These are phyloP conservation scores for Leccinum arenicola DNA, from an alignment of 768 basidiomycete genomes.

Conservation along the genomic window DNA sequence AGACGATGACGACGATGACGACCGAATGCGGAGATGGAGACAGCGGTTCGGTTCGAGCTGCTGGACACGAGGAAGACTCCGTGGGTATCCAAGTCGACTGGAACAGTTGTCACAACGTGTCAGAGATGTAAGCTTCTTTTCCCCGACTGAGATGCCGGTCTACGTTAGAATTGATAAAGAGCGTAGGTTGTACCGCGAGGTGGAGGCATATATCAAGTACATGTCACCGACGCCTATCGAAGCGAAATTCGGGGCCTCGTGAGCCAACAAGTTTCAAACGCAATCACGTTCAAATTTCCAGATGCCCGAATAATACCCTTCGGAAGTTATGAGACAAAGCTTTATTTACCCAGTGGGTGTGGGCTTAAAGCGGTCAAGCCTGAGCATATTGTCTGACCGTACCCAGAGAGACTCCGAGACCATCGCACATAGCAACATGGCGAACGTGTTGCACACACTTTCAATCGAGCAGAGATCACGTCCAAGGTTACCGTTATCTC, in stretches of 20 bases:
- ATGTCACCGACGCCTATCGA: conserved; percentile 85
- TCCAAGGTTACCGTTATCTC: conserved; percentile 83
- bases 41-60: conserved; percentile 51
- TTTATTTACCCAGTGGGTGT: conserved; percentile 92
- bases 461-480: conserved; percentile 75
- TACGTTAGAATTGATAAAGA: conserved; percentile 5
- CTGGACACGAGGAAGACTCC: conserved; percentile 55
- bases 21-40: conserved; percentile 38
- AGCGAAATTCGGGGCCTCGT: conserved; percentile 75
- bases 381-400: conserved; percentile 12
- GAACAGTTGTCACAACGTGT: conserved; percentile 71
- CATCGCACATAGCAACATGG: conserved; percentile 70
- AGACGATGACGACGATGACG: conserved; percentile 42
- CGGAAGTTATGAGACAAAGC: conserved; percentile 89
- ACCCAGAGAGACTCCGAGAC: conserved; percentile 75
- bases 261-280: conserved; percentile 64
- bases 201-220: conserved; percentile 80
- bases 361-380: conserved; percentile 24
- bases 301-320: conserved; percentile 85
- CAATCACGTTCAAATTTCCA: conserved; percentile 62
- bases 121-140: conserved; percentile 66
- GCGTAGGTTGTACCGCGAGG: conserved; percentile 79
- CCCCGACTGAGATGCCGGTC: background rate
- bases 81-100: conserved; percentile 75
- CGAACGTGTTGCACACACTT: conserved; percentile 66